Base-by-base conservation (phyloP, 345 rosid species). In the Acer campestre region DNA sequence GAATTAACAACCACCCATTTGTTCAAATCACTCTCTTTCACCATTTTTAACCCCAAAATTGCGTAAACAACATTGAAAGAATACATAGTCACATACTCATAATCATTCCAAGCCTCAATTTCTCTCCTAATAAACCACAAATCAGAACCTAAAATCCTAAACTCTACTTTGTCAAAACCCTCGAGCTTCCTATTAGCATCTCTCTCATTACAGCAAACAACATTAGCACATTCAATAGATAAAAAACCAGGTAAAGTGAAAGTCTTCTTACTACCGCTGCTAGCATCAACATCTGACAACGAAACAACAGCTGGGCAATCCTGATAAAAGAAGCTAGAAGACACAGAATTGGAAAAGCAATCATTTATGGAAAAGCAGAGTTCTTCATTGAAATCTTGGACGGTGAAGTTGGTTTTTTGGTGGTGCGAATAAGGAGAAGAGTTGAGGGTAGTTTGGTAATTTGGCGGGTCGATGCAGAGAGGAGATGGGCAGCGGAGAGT, bases 291-390 rank as follows among this genome's bases (percentile, higher is more conserved):
- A 53, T 77, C 80, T 20, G 80, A 85, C 27, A 87, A 81, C 71
- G 78, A 70, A 66, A 94, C 97, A 77, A 70, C 92, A 75, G 89
- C 92, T 0, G 94, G 93, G 76, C 97, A 94, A 79, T 88, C 91
- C 38, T 74, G 78, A 77, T 92, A 92, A 76, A 86, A 91, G 81
- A 89, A 92, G 71, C 71, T 82, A 5, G 81, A 67, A 3, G 79
- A 75, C 42, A 86, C 80, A 58, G 85, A 86, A 72, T 80, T 82
- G n/a, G 72, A n/a, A 51, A 78, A 51, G 75, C 82, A 88, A 18
- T 77, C 85, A 77, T 90, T 93, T 68, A 93, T 79, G 6, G 90
- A 88, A 75, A 94, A 58, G 82, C 87, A 87, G 46, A 86, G 76
- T 8, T 86, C 90, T 38, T 71, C 73, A 11, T n/a, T 42, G 12